phyloP scores from a whole-genome alignment of 2,329 filamentous ascomycete species.

The Paecilomyces variotii region DNA sequence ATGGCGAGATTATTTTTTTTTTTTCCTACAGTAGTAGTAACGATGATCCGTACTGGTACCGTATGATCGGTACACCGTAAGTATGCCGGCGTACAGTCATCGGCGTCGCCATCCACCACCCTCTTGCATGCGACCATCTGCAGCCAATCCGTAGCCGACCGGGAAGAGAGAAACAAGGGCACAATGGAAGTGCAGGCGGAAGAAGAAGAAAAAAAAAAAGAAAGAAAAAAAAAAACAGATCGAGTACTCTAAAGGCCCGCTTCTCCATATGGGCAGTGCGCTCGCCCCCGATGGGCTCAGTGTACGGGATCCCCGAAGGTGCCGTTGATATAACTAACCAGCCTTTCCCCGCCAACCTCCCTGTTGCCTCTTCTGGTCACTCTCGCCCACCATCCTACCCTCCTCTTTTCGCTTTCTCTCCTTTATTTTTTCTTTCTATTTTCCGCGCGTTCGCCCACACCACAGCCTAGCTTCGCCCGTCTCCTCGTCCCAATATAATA shows the following conservation, averaged over 20 bases:
- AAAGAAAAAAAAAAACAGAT: no score
- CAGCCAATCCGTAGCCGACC: slow-evolving; percentile 1
- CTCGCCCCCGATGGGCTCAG: neutral
- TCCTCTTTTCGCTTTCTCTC: slow-evolving; percentile 10
- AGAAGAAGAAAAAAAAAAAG: neutral
- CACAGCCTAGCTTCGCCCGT: slow-evolving; percentile 8
- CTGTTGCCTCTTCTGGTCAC: slow-evolving; percentile 12
- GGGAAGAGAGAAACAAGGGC: neutral
- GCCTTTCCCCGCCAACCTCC: slow-evolving; percentile 4
- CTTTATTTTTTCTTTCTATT: slow-evolving; percentile 1
- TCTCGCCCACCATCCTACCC: slow-evolving; percentile 14
- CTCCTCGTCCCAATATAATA: slow-evolving; percentile 10
- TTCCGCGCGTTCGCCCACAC: slow-evolving; percentile 10
- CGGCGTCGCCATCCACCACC: slow-evolving; percentile 7
- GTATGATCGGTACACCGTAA: slow-evolving; percentile 15
- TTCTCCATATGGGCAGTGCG: neutral
- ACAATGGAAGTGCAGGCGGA: neutral
- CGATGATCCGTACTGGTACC: slow-evolving; percentile 12
- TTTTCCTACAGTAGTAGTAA: neutral
- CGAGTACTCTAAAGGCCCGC: neutral
- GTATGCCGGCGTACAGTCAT: slow-evolving; percentile 5
- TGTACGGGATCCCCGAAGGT: neutral
- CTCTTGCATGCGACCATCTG: slow-evolving; percentile 2
- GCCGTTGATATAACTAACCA: slow-evolving; percentile 1
- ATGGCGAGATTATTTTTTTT: neutral